Evolutionary conservation across 441 rosid species (phyloP).

Genomic region (Brassica balearica): DNA sequence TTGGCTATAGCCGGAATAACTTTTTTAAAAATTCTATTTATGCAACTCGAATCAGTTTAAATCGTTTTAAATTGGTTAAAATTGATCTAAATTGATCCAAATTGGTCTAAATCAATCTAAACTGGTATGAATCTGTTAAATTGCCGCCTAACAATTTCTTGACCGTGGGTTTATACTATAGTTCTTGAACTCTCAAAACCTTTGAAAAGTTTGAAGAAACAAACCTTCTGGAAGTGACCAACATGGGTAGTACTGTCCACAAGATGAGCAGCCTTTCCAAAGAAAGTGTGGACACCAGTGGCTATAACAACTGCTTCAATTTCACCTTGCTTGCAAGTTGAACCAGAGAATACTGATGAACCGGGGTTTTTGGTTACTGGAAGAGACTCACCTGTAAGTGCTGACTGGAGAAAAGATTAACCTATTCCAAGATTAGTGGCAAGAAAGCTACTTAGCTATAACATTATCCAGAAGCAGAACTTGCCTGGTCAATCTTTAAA

Average conservation of each 20-base stretch:
- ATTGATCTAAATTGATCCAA: too few species aligned
- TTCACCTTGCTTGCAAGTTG: constrained; percentile 78
- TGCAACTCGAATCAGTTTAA: too few species aligned
- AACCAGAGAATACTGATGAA: constrained; percentile 66
- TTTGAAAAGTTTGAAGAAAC: neutral
- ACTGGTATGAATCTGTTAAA: too few species aligned
- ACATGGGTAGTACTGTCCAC: constrained; percentile 68
- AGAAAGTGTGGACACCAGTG: constrained; percentile 76
- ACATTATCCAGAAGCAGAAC: constrained; percentile 7
- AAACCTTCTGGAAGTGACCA: constrained; percentile 74
- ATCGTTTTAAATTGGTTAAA: too few species aligned
- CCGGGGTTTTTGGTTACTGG: constrained; percentile 61
- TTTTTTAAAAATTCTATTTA: too few species aligned
- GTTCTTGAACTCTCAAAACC: neutral
- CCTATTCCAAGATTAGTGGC: neutral
- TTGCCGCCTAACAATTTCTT: too few species aligned
- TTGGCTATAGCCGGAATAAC: too few species aligned
- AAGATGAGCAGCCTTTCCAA: constrained; percentile 80
- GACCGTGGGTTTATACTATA: too few species aligned
- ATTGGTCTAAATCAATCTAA: too few species aligned
- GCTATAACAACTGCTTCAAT: constrained; percentile 74
- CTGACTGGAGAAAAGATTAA: constrained; percentile 43
- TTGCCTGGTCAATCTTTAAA: constrained; percentile 53
- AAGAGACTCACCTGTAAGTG: constrained; percentile 51
- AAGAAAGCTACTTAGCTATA: neutral